These are phyloP conservation scores for Berkeleyomyces rouxiae DNA, from an alignment of 2,329 filamentous ascomycete genomes.

Conservation along the genomic window DNA sequence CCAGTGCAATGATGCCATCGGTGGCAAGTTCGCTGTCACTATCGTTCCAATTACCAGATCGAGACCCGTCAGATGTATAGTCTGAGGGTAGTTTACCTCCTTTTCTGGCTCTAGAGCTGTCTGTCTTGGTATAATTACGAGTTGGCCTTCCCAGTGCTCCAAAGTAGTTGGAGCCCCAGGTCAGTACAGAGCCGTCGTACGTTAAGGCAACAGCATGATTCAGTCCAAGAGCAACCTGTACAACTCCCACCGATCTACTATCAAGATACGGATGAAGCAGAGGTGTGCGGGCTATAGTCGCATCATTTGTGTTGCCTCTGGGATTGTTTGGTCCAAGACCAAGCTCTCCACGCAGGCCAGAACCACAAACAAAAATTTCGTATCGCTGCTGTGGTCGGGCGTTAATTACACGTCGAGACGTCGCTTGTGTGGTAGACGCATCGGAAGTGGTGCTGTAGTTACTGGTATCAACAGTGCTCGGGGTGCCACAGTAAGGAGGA, in stretches of 20 bases:
- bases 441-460: not conserved
- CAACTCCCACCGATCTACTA: conserved; percentile 36
- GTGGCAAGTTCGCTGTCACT: conserved; percentile 20
- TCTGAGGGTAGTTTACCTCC: not conserved
- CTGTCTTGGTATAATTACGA: not conserved
- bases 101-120: not conserved
- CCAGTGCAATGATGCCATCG: conserved; percentile 33
- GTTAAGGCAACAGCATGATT: conserved; percentile 49
- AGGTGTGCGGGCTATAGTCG: conserved; percentile 18
- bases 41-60: not conserved
- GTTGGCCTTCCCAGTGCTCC: conserved; percentile 44
- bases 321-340: conserved; percentile 25
- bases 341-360: conserved; percentile 46
- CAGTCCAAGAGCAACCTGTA: conserved; percentile 43
- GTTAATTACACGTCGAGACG: not conserved
- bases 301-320: not conserved
- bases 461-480: not conserved
- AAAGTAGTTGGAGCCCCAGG: conserved; percentile 53
- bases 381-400: conserved; percentile 30
- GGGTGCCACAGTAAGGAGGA: not conserved
- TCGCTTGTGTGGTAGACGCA: not conserved
- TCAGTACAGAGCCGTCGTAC: conserved; percentile 43
- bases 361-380: conserved; percentile 45
- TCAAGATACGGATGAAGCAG: conserved; percentile 37
- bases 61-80: not conserved